Evolutionary conservation across 1,284 basidiomycete species (phyloP).

Genomic region (Trichosporon coremiiforme): DNA sequence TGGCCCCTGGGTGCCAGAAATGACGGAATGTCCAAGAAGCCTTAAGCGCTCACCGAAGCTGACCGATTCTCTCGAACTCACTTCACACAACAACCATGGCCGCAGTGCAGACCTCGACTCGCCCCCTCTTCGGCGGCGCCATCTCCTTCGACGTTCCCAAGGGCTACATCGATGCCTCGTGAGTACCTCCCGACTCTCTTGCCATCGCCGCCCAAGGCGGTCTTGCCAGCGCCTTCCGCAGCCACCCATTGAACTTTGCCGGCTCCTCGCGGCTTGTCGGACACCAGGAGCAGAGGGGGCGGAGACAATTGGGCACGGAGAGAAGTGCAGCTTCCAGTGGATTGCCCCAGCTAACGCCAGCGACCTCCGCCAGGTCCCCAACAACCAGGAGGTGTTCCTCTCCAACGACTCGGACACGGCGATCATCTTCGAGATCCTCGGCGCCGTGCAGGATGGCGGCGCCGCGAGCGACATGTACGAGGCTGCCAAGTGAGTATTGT

Average conservation of each 20-base stretch:
- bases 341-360: constrained; percentile 57
- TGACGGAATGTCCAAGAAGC: constrained; percentile 16
- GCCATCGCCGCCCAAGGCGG: not conserved
- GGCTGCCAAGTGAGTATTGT: constrained; percentile 72
- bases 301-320: too few species aligned
- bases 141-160: constrained; percentile 67
- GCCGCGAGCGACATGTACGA: constrained; percentile 58
- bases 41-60: not conserved
- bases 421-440: constrained; percentile 82
- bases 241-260: not conserved
- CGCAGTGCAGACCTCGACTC: constrained; percentile 20
- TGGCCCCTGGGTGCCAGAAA: not conserved
- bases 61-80: not conserved
- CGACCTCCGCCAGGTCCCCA: constrained; percentile 87
- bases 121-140: constrained; percentile 66
- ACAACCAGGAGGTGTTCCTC: constrained; percentile 93
- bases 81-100: constrained; percentile 23
- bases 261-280: too few species aligned
- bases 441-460: constrained; percentile 66
- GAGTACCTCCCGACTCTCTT: constrained; percentile 51
- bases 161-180: constrained; percentile 82
- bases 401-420: constrained; percentile 70
- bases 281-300: too few species aligned
- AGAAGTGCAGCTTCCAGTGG: too few species aligned
- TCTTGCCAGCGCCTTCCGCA: not conserved